Evolutionary conservation across 2,329 filamentous ascomycete species (phyloP), one percentile per base, ranked within the genome.

Genomic region (Fusarium compactum): DNA sequence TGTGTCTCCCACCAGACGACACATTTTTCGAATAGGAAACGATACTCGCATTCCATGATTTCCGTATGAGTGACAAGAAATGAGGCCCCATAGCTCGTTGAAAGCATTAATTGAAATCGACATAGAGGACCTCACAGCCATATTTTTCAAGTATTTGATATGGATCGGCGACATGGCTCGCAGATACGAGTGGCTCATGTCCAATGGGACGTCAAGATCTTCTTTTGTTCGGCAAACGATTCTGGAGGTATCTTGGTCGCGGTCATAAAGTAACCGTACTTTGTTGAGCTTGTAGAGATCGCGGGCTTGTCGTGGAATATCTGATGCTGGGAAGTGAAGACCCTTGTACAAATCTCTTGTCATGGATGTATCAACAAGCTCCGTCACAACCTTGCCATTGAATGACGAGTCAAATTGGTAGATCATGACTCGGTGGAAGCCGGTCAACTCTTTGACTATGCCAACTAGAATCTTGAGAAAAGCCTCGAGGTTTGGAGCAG

Each of bases 101-200:
- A 97, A 96, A 0, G 92, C 92, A 69, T 94, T 96, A 76, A 97
- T 92, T 2, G 94, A 97, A 65, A 97, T 94, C 1, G 94, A 97
- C 94, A 97, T 97, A 69, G 93, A 97, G 0, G 93, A 93, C n/a
- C 94, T 89, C 1, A 97, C 94, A 10, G 90, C 91, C 94, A 97
- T 97, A 76, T 97, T 94, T 8, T 83, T 86, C 5, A 97, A 84
- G 73, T 97, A 97, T 76, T 97, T 97, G 58, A 97, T 80, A 76
- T 96, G 93, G 44, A 97, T 95, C 0, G 94, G 94, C 2, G 93
- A 97, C 89, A 97, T 97, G 67, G 95, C 94, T 57, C 94, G 89
- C 3, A 97, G 86, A 76, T 97, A 96, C 0, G 91, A 87, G 74
- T 96, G 92, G 2, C 92, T 96, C 78, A 97, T 89, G 77, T 97